phyloP scores from a whole-genome alignment of 495 filamentous ascomycete species.

The Lindgomyces ingoldianus region DNA sequence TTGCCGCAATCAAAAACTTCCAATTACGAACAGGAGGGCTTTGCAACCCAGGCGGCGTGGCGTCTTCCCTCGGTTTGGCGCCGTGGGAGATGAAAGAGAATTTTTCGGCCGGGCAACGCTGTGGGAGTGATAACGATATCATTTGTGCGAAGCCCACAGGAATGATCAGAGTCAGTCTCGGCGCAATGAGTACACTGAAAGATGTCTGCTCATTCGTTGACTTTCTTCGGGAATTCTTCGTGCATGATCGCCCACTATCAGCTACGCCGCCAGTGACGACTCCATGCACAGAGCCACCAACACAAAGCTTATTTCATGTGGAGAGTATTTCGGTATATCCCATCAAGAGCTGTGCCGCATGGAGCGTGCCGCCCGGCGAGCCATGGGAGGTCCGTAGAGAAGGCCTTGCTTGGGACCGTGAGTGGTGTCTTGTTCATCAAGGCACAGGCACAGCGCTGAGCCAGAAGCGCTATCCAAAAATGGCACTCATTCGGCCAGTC shows the following conservation, averaged over 20 bases:
- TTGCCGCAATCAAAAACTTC: conserved; percentile 74
- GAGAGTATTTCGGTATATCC: conserved; percentile 58
- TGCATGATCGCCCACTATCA: conserved; percentile 40
- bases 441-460: conserved; percentile 75
- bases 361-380: conserved; percentile 62
- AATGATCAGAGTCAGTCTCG: conserved; percentile 79
- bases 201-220: conserved; percentile 70
- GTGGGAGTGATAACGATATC: conserved; percentile 69
- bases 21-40: conserved; percentile 83
- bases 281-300: conserved; percentile 34
- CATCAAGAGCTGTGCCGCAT: conserved; percentile 86
- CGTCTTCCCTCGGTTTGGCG: conserved; percentile 64
- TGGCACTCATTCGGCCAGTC: conserved; percentile 74
- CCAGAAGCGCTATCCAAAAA: conserved; percentile 79
- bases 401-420: conserved; percentile 86
- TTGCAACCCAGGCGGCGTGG: conserved; percentile 89
- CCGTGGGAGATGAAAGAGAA: conserved; percentile 79
- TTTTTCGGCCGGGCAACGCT: conserved; percentile 74
- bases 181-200: conserved; percentile 79
- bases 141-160: conserved; percentile 83
- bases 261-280: conserved; percentile 22
- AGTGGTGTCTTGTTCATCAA: conserved; percentile 89
- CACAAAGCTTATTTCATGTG: conserved; percentile 39
- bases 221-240: conserved; percentile 80
- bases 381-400: conserved; percentile 75